Evolutionary conservation across 495 filamentous ascomycete genomes (phyloP), one percentile per base, ranked within the genome.

Genomic region (Daldinia concentrica): DNA sequence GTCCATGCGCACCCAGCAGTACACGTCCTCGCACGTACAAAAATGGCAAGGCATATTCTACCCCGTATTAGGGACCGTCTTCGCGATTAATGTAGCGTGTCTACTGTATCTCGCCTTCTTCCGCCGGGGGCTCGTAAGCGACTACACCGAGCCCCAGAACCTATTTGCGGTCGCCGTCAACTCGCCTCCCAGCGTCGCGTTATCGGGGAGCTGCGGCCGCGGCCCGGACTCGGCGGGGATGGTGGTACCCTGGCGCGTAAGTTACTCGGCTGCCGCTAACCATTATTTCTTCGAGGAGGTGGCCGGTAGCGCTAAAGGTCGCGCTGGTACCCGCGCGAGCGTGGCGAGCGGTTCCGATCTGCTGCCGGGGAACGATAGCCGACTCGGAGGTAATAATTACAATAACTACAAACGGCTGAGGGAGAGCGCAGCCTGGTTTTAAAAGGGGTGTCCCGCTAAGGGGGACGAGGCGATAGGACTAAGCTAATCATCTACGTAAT

Each of bases 71-170:
- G 43, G 84, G 6, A 73, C 87, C 41, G 86, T 88, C 4, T 91
- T 92, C 77, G 61, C 86, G 57, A 86, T 88, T 52, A 92, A 90
- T 74, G 72, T 86, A 41, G 78, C 88, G 30, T 88, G 87, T 57
- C 79, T 93, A n/a, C 68, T 79, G 5, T 90, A 89, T 75, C 80
- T 90, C 69, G 51, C 86, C 58, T 69, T 70, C 52, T 60, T 64
- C 74, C 52, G 79, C 79, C 56, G 80, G 1, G 84, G 85, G 17
- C 88, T 90, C 45, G 81, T 92, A 15, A 75, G 88, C 11, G 92
- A 93, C 76, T 93, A 90, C 78, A 91, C 89, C 14, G 91, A 94
- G 66, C 90, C 91, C 1, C 85, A 86, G 56, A 92, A 93, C 67
- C 77, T 93, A 0, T 93, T 93, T 74, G 78, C 88, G 1, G 77